A percentile compares a stretch with the other conserved stretches of the same genome.
Evolutionary conservation across 257 asterid species (phyloP).

Genomic region (Jaltomata sinuosa): DNA sequence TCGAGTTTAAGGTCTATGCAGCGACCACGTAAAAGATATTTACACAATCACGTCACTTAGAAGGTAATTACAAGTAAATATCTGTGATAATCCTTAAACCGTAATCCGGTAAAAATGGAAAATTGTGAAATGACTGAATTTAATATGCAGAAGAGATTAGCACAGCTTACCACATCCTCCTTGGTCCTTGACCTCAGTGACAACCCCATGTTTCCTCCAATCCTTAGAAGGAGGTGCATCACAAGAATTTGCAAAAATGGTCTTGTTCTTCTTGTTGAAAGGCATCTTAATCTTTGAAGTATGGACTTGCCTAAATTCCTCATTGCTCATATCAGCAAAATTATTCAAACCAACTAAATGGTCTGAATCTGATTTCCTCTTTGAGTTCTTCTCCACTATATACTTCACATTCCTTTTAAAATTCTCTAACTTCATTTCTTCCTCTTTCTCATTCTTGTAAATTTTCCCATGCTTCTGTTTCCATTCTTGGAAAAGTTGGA

Average conservation of each 20-base stretch:
- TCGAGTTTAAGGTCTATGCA: not conserved
- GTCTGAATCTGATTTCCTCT: not conserved
- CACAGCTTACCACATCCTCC: conserved; percentile 11
- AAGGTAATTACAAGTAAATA: not conserved
- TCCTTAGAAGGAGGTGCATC: conserved; percentile 19
- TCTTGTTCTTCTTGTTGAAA: not conserved
- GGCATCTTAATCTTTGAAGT: not conserved
- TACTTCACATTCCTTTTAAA: conserved; percentile 17
- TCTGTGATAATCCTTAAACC: not conserved
- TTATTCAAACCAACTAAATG: conserved; percentile 19
- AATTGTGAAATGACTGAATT: not conserved
- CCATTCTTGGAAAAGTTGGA: conserved; percentile 18
- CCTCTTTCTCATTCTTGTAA: conserved; percentile 13
- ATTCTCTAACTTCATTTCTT: conserved; percentile 6
- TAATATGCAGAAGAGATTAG: not conserved
- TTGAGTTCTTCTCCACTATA: conserved; percentile 8
- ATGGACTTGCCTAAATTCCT: conserved; percentile 12
- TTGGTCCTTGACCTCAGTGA: conserved; percentile 21
- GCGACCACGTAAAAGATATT: not conserved
- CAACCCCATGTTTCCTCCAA: conserved; percentile 29
- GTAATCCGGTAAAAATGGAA: not conserved
- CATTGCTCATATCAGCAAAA: conserved; percentile 26
- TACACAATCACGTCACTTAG: not conserved
- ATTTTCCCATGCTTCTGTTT: conserved; percentile 15
- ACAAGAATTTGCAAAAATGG: not conserved